These are phyloP conservation scores for Magnaporthiopsis poae DNA, from an alignment of 2,329 filamentous ascomycete species.

Conservation along the genomic window DNA sequence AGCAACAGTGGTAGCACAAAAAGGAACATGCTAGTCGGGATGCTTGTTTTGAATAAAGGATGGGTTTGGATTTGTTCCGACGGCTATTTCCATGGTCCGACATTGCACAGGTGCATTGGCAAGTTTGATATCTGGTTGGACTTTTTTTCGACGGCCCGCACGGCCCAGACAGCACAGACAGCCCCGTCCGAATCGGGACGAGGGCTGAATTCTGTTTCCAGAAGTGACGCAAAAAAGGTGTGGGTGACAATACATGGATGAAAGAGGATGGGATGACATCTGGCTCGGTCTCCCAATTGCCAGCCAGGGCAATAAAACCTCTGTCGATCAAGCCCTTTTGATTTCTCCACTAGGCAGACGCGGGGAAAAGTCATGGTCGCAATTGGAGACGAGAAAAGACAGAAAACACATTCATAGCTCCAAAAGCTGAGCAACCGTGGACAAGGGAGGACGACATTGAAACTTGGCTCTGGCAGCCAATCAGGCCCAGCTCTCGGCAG, in stretches of 20 bases:
- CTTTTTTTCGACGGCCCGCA: no score
- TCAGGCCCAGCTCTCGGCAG: background rate
- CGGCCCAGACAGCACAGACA: background rate
- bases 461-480: background rate
- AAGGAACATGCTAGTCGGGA: background rate
- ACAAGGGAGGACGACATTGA: background rate
- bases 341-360: background rate
- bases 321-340: background rate
- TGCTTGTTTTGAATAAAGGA: background rate
- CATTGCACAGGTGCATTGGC: background rate
- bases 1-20: background rate
- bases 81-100: background rate
- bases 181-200: no score
- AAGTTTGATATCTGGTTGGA: background rate
- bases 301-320: no score
- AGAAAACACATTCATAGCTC: background rate
- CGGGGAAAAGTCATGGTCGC: background rate
- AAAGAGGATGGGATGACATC: background rate
- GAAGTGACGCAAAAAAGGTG: no score
- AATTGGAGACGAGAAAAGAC: background rate
- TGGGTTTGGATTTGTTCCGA: background rate
- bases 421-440: background rate
- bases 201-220: no score
- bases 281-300: background rate
- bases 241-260: background rate